Base-by-base conservation (phyloP, 768 basidiomycete species). In the Lactarius indigo region DNA sequence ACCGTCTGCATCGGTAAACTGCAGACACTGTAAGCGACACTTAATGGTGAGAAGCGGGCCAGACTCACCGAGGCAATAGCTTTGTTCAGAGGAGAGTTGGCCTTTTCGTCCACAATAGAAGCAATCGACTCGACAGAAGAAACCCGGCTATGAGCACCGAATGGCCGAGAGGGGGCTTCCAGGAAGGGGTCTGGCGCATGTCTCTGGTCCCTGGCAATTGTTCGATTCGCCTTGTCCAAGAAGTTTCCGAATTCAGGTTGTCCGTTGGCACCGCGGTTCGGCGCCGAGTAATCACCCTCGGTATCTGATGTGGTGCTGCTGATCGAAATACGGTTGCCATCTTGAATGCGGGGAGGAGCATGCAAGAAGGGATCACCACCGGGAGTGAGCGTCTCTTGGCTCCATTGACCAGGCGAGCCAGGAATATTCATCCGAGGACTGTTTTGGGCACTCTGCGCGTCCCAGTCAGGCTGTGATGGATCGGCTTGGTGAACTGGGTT, bases 1-100 rank as follows among this genome's bases (percentile, higher is more conserved):
- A 41, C 95, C 95, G 75, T 96, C 94, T 1, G 92, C 83, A 75
- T 96, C 95, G 26, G 95, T 96, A 78, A 97, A 97, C 90, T 94
- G 60, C 15, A 61, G 39, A 33, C 10, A 60, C 57, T 50, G 26
- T 64, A 66, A 44, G 57, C 31, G 23, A 66, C 54, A 68, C 64
- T 30, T 47, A 58, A 65, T 57, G 47, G 42, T 31, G 50, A 50
- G 30, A 54, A 31, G 37, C 44, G 37, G 56, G 17, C 5, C 30
- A 69, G 23, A 78, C 85, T 70, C 73, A 94, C 92, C 66, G 93
- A 89, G 61, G 89, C 89, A 72, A 94, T 92, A 13, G 94, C 93
- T 78, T 96, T 96, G 80, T 97, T 97, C 66, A 96, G 79, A 13
- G 95, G 94, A 28, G 95, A 94, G 69, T 90, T 90, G 1, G 82